phyloP scores from a whole-genome alignment of 108 stramenopile genomes.

The Cylindrotheca closterium region DNA sequence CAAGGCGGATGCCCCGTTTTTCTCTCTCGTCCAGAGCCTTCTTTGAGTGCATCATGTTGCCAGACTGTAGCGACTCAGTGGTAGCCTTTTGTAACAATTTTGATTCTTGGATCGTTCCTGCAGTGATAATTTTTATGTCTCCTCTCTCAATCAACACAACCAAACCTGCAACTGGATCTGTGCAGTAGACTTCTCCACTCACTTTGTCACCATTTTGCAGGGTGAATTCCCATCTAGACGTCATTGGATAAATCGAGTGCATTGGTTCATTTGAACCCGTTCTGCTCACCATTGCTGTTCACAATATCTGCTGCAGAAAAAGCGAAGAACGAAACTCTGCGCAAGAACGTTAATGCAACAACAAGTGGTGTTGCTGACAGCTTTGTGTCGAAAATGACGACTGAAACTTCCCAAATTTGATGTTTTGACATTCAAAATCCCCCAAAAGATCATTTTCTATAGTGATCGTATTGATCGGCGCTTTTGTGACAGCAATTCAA shows the following conservation, averaged over 20 bases:
- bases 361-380: too few species aligned
- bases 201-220: constrained; percentile 33
- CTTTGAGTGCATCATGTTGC: constrained; percentile 37
- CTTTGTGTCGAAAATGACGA: too few species aligned
- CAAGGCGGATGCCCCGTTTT: constrained; percentile 66
- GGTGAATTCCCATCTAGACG: constrained; percentile 47
- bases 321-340: too few species aligned
- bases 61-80: not conserved
- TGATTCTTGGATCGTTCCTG: constrained; percentile 31
- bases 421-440: too few species aligned
- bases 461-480: too few species aligned
- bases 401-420: too few species aligned
- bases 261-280: not conserved
- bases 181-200: constrained; percentile 70
- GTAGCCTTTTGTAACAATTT: constrained; percentile 18
- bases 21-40: constrained; percentile 78
- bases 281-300: not conserved
- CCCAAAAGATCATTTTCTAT: too few species aligned
- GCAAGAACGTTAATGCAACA: too few species aligned
- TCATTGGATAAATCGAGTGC: constrained; percentile 31
- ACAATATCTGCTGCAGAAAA: too few species aligned
- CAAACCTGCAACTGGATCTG: constrained; percentile 60
- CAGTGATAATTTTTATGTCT: constrained; percentile 36
- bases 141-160: constrained; percentile 59
- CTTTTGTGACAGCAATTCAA: too few species aligned